Evolutionary conservation across 208 protist genomes (phyloP), one percentile per base, ranked within the genome.

Genomic region (Herpetomonas samuelpessoai): DNA sequence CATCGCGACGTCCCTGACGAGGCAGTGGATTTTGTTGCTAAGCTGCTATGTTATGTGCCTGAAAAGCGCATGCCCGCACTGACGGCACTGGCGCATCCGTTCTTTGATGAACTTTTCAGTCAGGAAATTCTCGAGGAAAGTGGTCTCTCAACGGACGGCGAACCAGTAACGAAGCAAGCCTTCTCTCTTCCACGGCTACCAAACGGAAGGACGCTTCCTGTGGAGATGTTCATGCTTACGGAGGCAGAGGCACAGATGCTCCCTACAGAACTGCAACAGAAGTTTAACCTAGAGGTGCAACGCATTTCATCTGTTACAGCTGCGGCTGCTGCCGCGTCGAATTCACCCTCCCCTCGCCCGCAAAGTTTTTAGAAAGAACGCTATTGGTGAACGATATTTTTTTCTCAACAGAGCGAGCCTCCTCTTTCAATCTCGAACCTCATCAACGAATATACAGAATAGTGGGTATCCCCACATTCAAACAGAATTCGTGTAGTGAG

Each of bases 31-130:
- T 93, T 99, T 10, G 76, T 99, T 3, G 87, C 98, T 22, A 73
- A 83, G 61, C 71, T 99, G 35, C 83, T 99, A 16, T 75, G 88
- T 22, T 99, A 98, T 76, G 90, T 96, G 35, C 97, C 97, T 44
- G 69, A 88, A 35, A 82, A 98, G 64, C 88, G 98, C n/a, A 77
- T 99, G 3, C 98, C 98, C 3, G 97, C 97, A 3, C 74, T 77
- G 35, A 97, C 99, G 77, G 97, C 98, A 2, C 95, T 99, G 69
- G 76, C 93, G 27, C 98, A 99, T 74, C 76, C 93, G 21, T 99
- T 98, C 70, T 99, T 99, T 62, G 91, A 96, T 50, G 81, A 92
- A 9, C 65, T 98, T 2, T 89, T 95, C 10, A 28, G 22, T 12
- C 1, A 4, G 10, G 3, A 7, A 22, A 7, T 7, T 14, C 28